Percentiles rank a stretch among this genome's conserved stretches.
phyloP scores from a whole-genome alignment of 305 asterid species.

The Fraxinus sp. region DNA sequence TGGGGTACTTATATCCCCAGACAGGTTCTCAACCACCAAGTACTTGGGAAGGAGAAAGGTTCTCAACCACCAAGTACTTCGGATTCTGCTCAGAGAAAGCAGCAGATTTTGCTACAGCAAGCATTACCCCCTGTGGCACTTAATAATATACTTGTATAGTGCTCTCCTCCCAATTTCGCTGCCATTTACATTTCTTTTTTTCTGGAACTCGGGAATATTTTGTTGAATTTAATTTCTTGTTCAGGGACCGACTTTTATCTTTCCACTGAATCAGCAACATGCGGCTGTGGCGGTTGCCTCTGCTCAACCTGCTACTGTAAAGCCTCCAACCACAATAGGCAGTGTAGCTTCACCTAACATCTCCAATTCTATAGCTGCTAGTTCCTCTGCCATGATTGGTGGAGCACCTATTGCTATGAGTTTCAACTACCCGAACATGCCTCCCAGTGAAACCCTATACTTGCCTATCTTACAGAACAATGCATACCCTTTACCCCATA shows the following conservation, averaged over 20 bases:
- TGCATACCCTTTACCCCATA: conserved; percentile 61
- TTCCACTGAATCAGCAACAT: conserved; percentile 87
- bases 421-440: conserved; percentile 54
- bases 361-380: conserved; percentile 34
- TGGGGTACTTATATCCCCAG: conserved; percentile 33
- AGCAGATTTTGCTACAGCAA: conserved; percentile 79
- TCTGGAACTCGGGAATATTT: background rate
- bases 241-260: conserved; percentile 81
- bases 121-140: conserved; percentile 81
- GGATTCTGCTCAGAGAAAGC: conserved; percentile 77
- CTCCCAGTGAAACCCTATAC: conserved; percentile 71
- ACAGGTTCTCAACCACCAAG: conserved; percentile 52
- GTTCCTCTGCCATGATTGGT: conserved; percentile 36
- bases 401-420: conserved; percentile 58
- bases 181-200: background rate
- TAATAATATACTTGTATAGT: conserved; percentile 66
- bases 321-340: conserved; percentile 38
- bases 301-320: conserved; percentile 43
- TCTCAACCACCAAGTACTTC: conserved; percentile 46
- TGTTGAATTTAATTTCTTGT: conserved; percentile 11
- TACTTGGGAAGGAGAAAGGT: conserved; percentile 56
- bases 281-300: conserved; percentile 58
- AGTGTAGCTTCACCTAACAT: conserved; percentile 36
- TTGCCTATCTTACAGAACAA: conserved; percentile 78
- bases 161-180: background rate